phyloP scores from a whole-genome alignment of 2,329 filamentous ascomycete genomes.

The Clarireedia monteithiana region DNA sequence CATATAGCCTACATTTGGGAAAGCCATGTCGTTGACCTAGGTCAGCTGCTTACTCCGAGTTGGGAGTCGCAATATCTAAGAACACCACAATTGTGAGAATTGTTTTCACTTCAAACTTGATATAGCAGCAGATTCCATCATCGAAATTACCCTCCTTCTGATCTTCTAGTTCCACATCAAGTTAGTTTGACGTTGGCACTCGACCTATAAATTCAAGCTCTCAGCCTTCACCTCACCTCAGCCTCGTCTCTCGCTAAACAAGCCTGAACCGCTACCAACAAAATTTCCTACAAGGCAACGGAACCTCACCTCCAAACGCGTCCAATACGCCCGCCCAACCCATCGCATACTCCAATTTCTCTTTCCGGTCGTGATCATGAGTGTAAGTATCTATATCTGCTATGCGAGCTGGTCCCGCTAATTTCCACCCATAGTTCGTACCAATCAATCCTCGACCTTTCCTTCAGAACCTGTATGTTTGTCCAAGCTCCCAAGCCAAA shows the following conservation, averaged over 20 bases:
- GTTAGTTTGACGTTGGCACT: background rate
- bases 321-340: background rate
- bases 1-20: too few species aligned
- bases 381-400: slow-evolving; percentile 26
- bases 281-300: slow-evolving; percentile 19
- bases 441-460: slow-evolving; percentile 95
- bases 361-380: slow-evolving; percentile 28
- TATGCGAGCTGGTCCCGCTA: slow-evolving; percentile 19
- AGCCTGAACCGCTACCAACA: background rate
- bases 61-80: too few species aligned
- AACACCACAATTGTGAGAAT: too few species aligned
- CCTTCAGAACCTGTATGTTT: slow-evolving; percentile 78
- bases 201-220: background rate
- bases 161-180: too few species aligned
- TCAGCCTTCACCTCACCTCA: background rate
- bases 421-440: slow-evolving; percentile 53
- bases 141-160: too few species aligned
- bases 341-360: background rate
- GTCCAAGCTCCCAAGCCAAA: background rate
- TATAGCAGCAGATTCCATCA: too few species aligned
- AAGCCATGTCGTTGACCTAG: background rate
- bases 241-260: background rate
- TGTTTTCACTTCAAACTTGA: too few species aligned
- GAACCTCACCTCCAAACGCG: background rate
- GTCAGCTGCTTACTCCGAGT: background rate